Base-by-base conservation (phyloP, 441 rosid species). In the Codiaeum variegatum region DNA sequence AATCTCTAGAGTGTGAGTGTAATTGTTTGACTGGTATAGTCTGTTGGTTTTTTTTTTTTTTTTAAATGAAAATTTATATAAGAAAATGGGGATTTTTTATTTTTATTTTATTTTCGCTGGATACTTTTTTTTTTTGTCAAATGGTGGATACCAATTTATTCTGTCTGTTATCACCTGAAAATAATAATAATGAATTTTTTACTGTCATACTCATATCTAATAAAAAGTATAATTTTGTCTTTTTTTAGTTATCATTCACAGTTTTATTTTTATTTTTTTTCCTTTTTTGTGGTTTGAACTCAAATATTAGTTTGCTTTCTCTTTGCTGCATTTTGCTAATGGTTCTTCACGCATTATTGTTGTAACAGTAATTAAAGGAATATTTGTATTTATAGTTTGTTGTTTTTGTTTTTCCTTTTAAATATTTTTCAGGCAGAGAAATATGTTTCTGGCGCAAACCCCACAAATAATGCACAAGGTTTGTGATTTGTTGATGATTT, bases 381-480 rank as follows among this genome's bases (percentile, higher is more conserved):
- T 16, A 36, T 26, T 68, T 34, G 2, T 75, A 52, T 44, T 51
- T 54, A 10, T 65, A 70, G 6, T 49, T 70, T 44, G 46, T 34
- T 60, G 4, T 60, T 77, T n/a, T 51, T 51, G 56, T 67, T 63
- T 74, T 15, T n/a, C 58, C 55, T 61, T 49, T 47, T 49, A 73
- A 0, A 2, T 13, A 3, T 4, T 23, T 64, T 60, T 54, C 87
- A 87, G 89, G 88, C 70, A 67, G 84, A 80, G 71, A 82, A 79
- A 75, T 67, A 80, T 80, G 74, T 67, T 64, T 67, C 88, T 59
- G 89, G 59, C 62, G 31, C 80, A 4, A 86, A 77, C 34, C 77
- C 89, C 68, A 67, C 76, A 73, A 72, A 66, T 70, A 58, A 72
- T 75, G 74, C 46, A 26, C 84, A 79, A 85, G 93, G 91, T 88